These are phyloP conservation scores for Ophiocordyceps camponoti-floridani DNA, from an alignment of 2,329 filamentous ascomycete genomes.

Conservation along the genomic window DNA sequence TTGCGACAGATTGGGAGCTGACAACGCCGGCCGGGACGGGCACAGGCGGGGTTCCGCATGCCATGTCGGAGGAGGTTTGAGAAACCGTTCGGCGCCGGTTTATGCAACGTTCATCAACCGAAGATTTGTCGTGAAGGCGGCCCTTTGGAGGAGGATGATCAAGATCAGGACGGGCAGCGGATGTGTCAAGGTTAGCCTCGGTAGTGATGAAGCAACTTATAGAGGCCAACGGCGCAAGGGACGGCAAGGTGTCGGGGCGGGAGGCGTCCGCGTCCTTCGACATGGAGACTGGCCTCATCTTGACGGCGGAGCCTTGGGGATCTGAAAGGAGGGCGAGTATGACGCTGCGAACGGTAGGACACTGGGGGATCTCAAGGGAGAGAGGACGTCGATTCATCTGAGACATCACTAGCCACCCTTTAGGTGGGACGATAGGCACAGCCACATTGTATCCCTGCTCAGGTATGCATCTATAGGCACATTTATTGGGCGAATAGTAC, in stretches of 20 bases:
- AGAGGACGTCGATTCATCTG: neutral
- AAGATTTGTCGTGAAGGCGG: slow-evolving; percentile 3
- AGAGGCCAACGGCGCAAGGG: slow-evolving; percentile 6
- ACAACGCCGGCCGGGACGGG: slow-evolving; percentile 10
- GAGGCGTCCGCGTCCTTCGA: slow-evolving; percentile 2
- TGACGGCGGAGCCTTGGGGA: neutral
- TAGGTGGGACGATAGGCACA: neutral
- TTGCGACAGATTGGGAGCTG: slow-evolving; percentile 17
- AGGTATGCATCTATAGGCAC: too few relatives aligned
- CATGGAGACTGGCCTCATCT: slow-evolving; percentile 6
- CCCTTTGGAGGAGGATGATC: slow-evolving; percentile 1
- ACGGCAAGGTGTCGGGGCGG: slow-evolving; percentile 3
- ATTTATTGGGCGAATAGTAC: neutral
- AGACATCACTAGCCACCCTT: neutral
- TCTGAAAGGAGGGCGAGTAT: neutral
- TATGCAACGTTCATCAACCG: neutral
- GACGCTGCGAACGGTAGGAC: neutral
- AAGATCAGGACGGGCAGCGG: slow-evolving; percentile 4
- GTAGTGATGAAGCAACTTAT: slow-evolving; percentile 18
- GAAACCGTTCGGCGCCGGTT: neutral
- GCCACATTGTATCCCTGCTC: too few relatives aligned
- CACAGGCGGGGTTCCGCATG: slow-evolving; percentile 8
- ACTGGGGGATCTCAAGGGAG: neutral
- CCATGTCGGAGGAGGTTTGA: slow-evolving; percentile 1
- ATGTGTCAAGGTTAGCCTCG: slow-evolving; percentile 13